Base-by-base conservation (phyloP, 225 moss, liverwort and hornwort species). In the Sphagnum tenellum region DNA sequence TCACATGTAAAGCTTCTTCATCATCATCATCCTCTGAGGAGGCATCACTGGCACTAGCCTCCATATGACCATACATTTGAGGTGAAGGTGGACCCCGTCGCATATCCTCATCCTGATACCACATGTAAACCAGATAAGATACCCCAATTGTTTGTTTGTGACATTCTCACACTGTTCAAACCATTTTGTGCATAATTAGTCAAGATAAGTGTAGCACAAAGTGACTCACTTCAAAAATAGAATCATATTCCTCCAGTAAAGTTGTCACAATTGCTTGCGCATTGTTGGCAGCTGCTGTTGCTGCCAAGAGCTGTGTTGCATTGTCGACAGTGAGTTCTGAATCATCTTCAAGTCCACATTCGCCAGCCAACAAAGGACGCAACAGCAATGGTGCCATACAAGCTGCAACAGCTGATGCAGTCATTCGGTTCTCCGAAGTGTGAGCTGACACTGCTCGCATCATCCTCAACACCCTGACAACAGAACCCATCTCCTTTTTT, bases 371-470 rank as follows among this genome's bases (percentile, higher is more conserved):
- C 55, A 96, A 75, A 5, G 95, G 95, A 48, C 95, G 88, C 71
- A 96, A 71, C 62, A 96, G 86, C 10, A 96, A 81, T 61, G 95
- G 95, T 70, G 95, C 95, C 95, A 96, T 96, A 71, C 95, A 96
- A 50, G 95, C 95, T 68, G 95, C 95, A 48, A 92, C 95, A 60
- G 95, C 95, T 55, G 95, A 92, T 12, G 95, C 67, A 59, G 95
- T 92, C 95, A 96, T 96, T 59, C 89, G 84, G 79, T 96, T 96
- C 63, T 88, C 86, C 3, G 81, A 73, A n/a, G 92, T 89, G 70
- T 83, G 95, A 54, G 92, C 79, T 55, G 95, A 78, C 63, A 96
- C 92, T 62, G 92, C 82, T 66, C 88, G 77, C 95, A 96, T 96
- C 95, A 96, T 96, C 66, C 85, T 81, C 71, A 96, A 78, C 66